Percentiles rank a stretch among this genome's conserved stretches.
Evolutionary conservation across 208 protist species (phyloP).

Genomic region (Leishmania gerbilli): DNA sequence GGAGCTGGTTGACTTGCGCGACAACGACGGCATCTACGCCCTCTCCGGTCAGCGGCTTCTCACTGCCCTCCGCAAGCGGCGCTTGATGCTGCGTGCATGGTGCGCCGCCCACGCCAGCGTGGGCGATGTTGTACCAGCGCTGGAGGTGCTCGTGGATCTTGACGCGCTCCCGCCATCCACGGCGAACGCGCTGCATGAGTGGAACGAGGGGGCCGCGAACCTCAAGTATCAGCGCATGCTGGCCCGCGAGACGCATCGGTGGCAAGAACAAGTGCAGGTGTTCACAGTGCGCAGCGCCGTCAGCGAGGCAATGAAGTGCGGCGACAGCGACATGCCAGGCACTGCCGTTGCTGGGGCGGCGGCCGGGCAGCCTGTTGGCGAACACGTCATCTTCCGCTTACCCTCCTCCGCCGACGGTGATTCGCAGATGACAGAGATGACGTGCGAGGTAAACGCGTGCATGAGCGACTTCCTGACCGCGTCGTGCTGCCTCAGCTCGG

Average conservation of each 20-base stretch:
- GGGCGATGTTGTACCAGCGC: conserved; percentile 11
- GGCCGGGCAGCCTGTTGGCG: conserved; percentile 5
- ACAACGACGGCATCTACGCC: conserved; percentile 25
- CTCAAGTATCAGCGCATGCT: conserved; percentile 7
- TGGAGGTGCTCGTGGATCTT: conserved; percentile 23
- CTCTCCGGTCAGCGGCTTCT: conserved; percentile 17
- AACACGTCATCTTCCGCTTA: conserved; percentile 27
- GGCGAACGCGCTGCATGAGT: conserved; percentile 8
- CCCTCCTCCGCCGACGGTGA: background rate
- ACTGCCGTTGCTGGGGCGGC: background rate
- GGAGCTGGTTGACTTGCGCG: conserved; percentile 26
- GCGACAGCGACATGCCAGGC: background rate
- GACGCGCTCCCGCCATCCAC: conserved; percentile 7
- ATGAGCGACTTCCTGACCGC: conserved; percentile 13
- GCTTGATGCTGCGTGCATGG: conserved; percentile 13
- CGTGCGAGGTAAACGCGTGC: conserved; percentile 11
- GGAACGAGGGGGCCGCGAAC: conserved; percentile 18
- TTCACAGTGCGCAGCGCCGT: conserved; percentile 18
- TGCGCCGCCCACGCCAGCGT: background rate
- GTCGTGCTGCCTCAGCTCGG: conserved; percentile 15
- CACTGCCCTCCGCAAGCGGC: conserved; percentile 16
- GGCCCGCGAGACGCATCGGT: conserved; percentile 5
- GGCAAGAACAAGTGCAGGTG: conserved; percentile 12
- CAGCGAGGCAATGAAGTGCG: background rate
- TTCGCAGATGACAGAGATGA: background rate